These are phyloP conservation scores for Xanthoconium purpureum DNA, from an alignment of 768 basidiomycete genomes.

Conservation along the genomic window DNA sequence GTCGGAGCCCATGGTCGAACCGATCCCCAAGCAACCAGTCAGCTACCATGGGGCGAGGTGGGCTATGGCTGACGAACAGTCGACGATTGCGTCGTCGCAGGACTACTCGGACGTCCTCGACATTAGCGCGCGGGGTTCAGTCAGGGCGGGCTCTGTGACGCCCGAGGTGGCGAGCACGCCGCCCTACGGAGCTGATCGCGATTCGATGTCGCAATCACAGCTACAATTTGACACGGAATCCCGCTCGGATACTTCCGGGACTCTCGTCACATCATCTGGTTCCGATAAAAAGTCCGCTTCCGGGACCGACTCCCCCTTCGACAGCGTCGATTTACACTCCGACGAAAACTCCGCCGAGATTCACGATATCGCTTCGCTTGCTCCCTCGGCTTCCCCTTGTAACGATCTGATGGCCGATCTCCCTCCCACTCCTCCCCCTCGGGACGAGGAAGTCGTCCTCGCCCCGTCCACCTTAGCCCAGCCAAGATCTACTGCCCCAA, in stretches of 20 bases:
- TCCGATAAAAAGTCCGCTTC: constrained; percentile 5
- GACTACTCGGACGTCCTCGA: constrained; percentile 24
- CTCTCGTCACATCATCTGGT: constrained; percentile 14
- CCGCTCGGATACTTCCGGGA: constrained; percentile 17
- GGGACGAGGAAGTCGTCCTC: too few species aligned
- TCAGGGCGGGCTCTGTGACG: background rate
- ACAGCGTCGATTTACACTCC: constrained; percentile 9
- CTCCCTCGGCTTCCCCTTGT: background rate
- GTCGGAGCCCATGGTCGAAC: background rate
- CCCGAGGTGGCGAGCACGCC: background rate
- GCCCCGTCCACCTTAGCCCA: too few species aligned
- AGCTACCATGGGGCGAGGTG: background rate
- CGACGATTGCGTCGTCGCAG: background rate
- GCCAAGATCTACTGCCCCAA: too few species aligned
- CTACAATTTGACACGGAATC: constrained; percentile 7
- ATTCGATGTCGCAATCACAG: constrained; percentile 4
- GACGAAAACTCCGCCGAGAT: background rate
- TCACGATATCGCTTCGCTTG: background rate
- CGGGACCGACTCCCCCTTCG: constrained; percentile 8
- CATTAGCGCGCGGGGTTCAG: constrained; percentile 11
- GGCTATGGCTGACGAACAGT: background rate
- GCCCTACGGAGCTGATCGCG: background rate
- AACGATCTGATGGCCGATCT: constrained; percentile 6
- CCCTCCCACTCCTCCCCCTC: background rate
- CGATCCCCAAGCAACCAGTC: background rate